Evolutionary conservation across 2,329 filamentous ascomycete species (phyloP).

Genomic region (Neonectria hederae): DNA sequence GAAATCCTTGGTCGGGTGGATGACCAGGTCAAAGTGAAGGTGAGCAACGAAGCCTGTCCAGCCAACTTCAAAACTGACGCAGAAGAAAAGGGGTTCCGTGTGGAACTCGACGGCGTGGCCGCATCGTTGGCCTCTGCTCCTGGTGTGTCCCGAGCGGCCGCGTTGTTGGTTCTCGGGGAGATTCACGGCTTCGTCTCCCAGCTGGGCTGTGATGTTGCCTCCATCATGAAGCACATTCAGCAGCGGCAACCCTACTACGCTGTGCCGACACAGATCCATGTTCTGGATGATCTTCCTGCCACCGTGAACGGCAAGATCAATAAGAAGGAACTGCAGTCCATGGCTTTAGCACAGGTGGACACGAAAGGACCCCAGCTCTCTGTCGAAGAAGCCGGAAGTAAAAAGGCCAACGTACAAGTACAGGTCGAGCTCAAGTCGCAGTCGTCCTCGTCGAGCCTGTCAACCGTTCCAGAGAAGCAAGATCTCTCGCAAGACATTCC

Average conservation of each 20-base stretch:
- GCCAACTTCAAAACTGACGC: conserved; percentile 13
- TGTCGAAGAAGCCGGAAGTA: conserved; percentile 16
- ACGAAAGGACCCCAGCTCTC: conserved; percentile 10
- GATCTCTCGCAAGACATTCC: conserved; percentile 49
- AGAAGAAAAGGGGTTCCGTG: conserved; percentile 60
- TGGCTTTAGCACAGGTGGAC: conserved; percentile 38
- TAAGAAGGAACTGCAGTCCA: conserved; percentile 55
- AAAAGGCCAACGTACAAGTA: background rate
- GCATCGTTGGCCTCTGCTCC: conserved; percentile 58
- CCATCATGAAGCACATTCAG: conserved; percentile 52
- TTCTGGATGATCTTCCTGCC: conserved; percentile 56
- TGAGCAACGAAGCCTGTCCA: conserved; percentile 31
- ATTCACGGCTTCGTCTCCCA: conserved; percentile 62
- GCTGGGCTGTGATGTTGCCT: conserved; percentile 45
- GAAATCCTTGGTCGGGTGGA: conserved; percentile 67
- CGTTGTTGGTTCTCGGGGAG: conserved; percentile 56
- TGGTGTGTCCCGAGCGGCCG: conserved; percentile 58
- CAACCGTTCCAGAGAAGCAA: conserved; percentile 42
- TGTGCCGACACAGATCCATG: conserved; percentile 57
- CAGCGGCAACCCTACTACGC: conserved; percentile 64
- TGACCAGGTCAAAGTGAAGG: conserved; percentile 70
- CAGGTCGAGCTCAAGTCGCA: conserved; percentile 44
- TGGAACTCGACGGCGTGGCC: conserved; percentile 68
- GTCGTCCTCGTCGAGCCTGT: conserved; percentile 45
- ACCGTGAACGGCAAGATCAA: conserved; percentile 67